phyloP scores from a whole-genome alignment of 1,284 basidiomycete species.

The Pascua sp. region DNA sequence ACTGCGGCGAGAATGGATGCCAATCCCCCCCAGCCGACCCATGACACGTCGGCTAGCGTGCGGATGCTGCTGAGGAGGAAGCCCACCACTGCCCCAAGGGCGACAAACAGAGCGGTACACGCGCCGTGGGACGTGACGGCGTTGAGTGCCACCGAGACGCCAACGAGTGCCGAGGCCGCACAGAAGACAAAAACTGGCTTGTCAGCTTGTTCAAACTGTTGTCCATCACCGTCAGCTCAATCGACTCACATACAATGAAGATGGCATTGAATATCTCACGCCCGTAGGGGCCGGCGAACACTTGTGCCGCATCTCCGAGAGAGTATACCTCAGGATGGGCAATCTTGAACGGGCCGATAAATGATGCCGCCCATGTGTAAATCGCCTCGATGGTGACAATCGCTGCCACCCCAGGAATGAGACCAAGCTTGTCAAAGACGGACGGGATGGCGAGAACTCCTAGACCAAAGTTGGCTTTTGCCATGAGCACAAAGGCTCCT shows the following conservation, averaged over 20 bases:
- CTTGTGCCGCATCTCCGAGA: slow-evolving; percentile 28
- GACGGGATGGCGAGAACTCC: slow-evolving; percentile 35
- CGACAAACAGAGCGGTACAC: slow-evolving; percentile 46
- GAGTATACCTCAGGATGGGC: slow-evolving; percentile 25
- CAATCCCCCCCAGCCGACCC: slow-evolving; percentile 44
- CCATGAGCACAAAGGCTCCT: slow-evolving; percentile 19
- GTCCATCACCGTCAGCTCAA: background rate
- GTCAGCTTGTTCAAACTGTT: background rate
- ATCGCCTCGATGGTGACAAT: slow-evolving; percentile 30
- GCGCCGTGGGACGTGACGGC: slow-evolving; percentile 42
- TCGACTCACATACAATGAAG: slow-evolving; percentile 6
- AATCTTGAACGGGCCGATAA: slow-evolving; percentile 35
- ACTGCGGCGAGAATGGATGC: slow-evolving; percentile 38
- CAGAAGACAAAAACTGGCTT: slow-evolving; percentile 18
- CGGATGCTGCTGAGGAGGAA: slow-evolving; percentile 37
- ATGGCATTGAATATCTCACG: slow-evolving; percentile 10
- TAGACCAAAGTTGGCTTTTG: slow-evolving; percentile 33
- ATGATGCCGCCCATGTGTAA: slow-evolving; percentile 30
- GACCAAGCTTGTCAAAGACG: slow-evolving; percentile 27
- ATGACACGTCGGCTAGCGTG: slow-evolving; percentile 44
- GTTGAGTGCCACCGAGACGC: slow-evolving; percentile 48
- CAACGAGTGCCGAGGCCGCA: slow-evolving; percentile 29
- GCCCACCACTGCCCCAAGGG: slow-evolving; percentile 31
- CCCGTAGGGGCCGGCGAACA: slow-evolving; percentile 19
- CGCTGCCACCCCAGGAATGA: slow-evolving; percentile 33